phyloP scores from a whole-genome alignment of 768 basidiomycete species.

The Psilocybe subaeruginosa region DNA sequence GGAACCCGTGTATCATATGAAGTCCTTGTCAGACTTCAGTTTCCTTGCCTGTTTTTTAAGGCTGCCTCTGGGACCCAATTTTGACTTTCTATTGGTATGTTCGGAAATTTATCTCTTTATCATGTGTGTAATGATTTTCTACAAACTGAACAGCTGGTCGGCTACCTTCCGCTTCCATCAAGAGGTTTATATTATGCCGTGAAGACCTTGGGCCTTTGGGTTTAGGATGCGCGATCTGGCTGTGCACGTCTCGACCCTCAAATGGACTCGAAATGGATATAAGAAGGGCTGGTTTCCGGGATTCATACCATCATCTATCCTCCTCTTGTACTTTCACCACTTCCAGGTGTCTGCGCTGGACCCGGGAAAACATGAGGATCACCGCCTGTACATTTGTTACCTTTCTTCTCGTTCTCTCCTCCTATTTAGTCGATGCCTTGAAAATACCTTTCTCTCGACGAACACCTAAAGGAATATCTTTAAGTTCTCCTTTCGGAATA shows the following conservation, averaged over 20 bases:
- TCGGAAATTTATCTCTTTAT: too few species aligned
- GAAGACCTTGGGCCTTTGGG: not conserved
- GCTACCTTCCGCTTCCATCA: not conserved
- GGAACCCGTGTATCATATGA: too few species aligned
- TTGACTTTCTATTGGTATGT: too few species aligned
- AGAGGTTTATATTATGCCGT: not conserved
- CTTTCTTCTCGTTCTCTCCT: constrained; percentile 6
- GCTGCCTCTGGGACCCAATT: too few species aligned
- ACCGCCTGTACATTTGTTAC: not conserved
- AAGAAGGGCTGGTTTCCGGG: not conserved
- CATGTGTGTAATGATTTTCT: too few species aligned
- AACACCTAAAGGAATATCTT: not conserved
- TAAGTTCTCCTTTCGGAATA: not conserved
- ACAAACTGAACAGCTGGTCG: not conserved
- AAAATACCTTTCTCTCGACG: constrained; percentile 7
- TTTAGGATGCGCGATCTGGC: not conserved
- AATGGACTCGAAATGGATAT: not conserved
- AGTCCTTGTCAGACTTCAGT: too few species aligned
- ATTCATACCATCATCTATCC: too few species aligned
- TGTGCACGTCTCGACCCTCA: constrained; percentile 1
- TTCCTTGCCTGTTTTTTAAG: too few species aligned
- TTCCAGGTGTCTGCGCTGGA: too few species aligned
- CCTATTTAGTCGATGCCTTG: not conserved
- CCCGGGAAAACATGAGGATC: not conserved
- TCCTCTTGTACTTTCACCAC: too few species aligned